A percentile compares a stretch with the other conserved stretches of the same genome.
Conservation (phyloP, 257 asterid species). For the Misopates orontium region DNA sequence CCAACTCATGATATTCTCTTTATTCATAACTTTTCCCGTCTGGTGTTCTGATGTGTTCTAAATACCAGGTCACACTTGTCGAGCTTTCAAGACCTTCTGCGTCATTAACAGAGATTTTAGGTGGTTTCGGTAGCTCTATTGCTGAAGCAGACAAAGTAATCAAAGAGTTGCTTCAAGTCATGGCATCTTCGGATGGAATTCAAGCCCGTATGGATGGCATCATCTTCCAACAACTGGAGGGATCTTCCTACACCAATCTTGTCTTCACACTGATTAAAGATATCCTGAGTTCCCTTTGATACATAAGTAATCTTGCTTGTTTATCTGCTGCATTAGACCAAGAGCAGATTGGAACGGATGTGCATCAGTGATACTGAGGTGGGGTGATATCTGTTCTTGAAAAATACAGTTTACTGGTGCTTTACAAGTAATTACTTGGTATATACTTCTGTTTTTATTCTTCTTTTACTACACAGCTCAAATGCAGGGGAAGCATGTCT, state of each 20-base stretch:
- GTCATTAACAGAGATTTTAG: constrained; percentile 59
- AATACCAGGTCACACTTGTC: constrained; percentile 69
- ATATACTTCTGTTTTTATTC: too few species aligned
- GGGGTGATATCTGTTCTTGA: neutral
- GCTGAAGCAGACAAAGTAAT: constrained; percentile 58
- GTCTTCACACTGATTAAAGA: constrained; percentile 51
- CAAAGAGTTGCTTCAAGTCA: constrained; percentile 49
- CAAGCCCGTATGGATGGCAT: constrained; percentile 89
- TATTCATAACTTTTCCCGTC: neutral
- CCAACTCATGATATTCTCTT: neutral
- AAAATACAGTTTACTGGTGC: neutral
- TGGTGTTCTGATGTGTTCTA: constrained; percentile 5
- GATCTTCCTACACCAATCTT: constrained; percentile 45
- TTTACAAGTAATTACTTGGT: too few species aligned
- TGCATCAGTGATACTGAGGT: neutral
- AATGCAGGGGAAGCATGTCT: too few species aligned
- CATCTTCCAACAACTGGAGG: constrained; percentile 60
- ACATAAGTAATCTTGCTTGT: neutral
- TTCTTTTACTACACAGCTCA: too few species aligned
- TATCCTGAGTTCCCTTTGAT: constrained; percentile 49
- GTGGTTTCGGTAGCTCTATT: constrained; percentile 57
- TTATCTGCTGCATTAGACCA: neutral
- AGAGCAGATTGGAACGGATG: neutral
- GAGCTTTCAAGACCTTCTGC: constrained; percentile 83
- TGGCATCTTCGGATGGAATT: constrained; percentile 58